A percentile compares a stretch with the other conserved stretches of the same genome.
Conservation (phyloP, 1,139 yeast genomes). For the Kurtzmaniella natalensis region DNA sequence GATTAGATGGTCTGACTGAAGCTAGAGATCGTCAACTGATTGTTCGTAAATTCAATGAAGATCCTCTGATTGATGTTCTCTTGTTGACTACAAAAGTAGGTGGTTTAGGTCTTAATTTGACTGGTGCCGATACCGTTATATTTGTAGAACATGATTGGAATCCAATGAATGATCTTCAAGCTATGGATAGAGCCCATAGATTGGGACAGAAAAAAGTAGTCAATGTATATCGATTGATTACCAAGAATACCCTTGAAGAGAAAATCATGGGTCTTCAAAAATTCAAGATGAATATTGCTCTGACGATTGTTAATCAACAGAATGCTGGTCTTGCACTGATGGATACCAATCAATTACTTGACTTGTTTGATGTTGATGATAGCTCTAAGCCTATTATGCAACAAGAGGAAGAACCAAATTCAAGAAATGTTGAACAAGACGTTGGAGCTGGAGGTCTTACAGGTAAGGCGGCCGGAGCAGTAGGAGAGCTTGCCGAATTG, state of each 20-base stretch:
- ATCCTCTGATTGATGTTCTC: slow-evolving; percentile 93
- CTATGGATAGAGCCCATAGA: slow-evolving; percentile 99
- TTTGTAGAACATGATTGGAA: slow-evolving; percentile 99
- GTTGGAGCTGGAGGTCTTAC: slow-evolving; percentile 55
- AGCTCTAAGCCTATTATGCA: slow-evolving; percentile 37
- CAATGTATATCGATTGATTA: slow-evolving; percentile 87
- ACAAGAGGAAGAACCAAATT: slow-evolving; percentile 23
- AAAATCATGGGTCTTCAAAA: slow-evolving; percentile 98
- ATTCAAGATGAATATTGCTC: slow-evolving; percentile 95
- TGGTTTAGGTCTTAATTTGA: slow-evolving; percentile 91
- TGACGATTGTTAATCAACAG: slow-evolving; percentile 94
- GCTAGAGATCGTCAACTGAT: slow-evolving; percentile 89
- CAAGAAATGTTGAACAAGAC: slow-evolving; percentile 41
- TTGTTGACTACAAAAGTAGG: slow-evolving; percentile 96
- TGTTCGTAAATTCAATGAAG: slow-evolving; percentile 89
- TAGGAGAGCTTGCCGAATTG: slow-evolving; percentile 86
- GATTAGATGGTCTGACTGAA: slow-evolving; percentile 93
- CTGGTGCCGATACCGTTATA: slow-evolving; percentile 98
- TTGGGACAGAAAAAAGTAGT: slow-evolving; percentile 97
- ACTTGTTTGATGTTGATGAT: slow-evolving; percentile 76
- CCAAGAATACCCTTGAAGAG: slow-evolving; percentile 91
- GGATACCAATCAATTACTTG: slow-evolving; percentile 94
- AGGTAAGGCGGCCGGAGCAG: slow-evolving; percentile 64
- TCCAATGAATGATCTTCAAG: slow-evolving; percentile 98
- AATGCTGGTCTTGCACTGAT: slow-evolving; percentile 90